phyloP scores from a whole-genome alignment of 208 protist species.

The Trypanosoma melophagium region DNA sequence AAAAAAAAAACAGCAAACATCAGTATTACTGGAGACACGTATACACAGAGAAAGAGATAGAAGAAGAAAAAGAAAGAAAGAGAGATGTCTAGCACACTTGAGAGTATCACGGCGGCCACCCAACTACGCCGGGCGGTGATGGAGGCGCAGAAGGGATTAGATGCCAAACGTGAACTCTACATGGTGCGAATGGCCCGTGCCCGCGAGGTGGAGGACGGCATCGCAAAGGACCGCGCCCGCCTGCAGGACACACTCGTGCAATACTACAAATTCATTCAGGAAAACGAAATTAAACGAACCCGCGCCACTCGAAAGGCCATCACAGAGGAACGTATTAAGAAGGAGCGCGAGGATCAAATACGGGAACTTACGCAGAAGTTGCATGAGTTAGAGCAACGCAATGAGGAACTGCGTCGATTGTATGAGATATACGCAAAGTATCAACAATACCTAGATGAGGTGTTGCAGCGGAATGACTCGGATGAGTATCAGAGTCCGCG shows the following conservation, averaged over 20 bases:
- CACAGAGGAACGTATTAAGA: slow-evolving; percentile 79
- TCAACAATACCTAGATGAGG: slow-evolving; percentile 87
- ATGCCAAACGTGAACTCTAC: slow-evolving; percentile 85
- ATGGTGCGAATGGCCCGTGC: slow-evolving; percentile 82
- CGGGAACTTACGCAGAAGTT: slow-evolving; percentile 58
- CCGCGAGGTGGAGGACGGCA: slow-evolving; percentile 75
- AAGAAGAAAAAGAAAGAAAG: not conserved
- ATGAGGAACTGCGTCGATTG: slow-evolving; percentile 52
- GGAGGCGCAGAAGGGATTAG: slow-evolving; percentile 86
- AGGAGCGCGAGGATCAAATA: slow-evolving; percentile 87
- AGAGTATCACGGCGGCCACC: slow-evolving; percentile 90
- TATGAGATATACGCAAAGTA: slow-evolving; percentile 81
- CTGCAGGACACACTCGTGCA: slow-evolving; percentile 91
- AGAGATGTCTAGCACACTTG: slow-evolving; percentile 76
- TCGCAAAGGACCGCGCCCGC: slow-evolving; percentile 71
- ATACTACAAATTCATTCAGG: slow-evolving; percentile 94
- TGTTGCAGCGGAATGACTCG: slow-evolving; percentile 86
- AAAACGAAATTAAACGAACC: slow-evolving; percentile 91
- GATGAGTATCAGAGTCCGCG: slow-evolving; percentile 91
- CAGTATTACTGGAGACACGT: too few relatives aligned
- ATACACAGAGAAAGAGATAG: slow-evolving; percentile 6
- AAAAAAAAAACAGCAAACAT: too few relatives aligned
- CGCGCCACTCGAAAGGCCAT: slow-evolving; percentile 85
- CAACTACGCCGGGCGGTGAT: slow-evolving; percentile 80
- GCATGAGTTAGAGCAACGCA: slow-evolving; percentile 50